Evolutionary conservation across 2,329 filamentous ascomycete species (phyloP), one percentile per base, ranked within the genome.

Genomic region (Lecanicillium sp.): DNA sequence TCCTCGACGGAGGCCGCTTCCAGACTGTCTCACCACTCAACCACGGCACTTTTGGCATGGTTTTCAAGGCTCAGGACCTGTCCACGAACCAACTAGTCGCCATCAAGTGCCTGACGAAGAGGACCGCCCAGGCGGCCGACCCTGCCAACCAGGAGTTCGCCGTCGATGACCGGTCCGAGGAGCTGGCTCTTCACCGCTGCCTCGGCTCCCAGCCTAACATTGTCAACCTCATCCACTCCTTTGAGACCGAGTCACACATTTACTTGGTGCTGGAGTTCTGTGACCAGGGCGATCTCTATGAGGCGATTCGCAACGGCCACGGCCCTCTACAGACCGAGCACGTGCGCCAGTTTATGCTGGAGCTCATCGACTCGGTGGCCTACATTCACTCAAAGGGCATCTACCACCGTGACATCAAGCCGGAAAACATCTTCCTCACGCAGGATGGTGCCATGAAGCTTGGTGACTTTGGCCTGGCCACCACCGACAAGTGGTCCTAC

Each of bases 371-470:
- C 57, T 87, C 90, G 36, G 84, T 98, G 36, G 81, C 86, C 46
- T 89, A 87, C 63, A 87, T 95, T 65, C 92, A 98, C 62, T 74
- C 77, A 46, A 89, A 89, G 61, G 89, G 87, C 48, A 78, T 97
- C 57, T 96, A 88, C 61, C 92, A 98, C 59, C 86, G 92, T 45
- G 92, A 98, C 62, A 96, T 98, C 77, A 98, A 98, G 69, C 92
- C 92, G 1, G 92, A 98, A 73, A 98, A 98, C 71, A 95, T 98
- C 62, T 97, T 98, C 61, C 73, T 98, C 47, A 85, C 81, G 43
- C 77, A 89, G 44, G 77, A 83, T 49, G 90, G 90, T 39, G 75
- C 82, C 29, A 85, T 97, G 84, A 98, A 98, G 68, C 79, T 98
- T 27, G 92, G 92, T 54, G 92, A 98, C 62, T 95, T 97, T 59